A percentile compares a stretch with the other conserved stretches of the same genome.
phyloP scores from a whole-genome alignment of 1,284 basidiomycete species.

The Meira miltonrushii region DNA sequence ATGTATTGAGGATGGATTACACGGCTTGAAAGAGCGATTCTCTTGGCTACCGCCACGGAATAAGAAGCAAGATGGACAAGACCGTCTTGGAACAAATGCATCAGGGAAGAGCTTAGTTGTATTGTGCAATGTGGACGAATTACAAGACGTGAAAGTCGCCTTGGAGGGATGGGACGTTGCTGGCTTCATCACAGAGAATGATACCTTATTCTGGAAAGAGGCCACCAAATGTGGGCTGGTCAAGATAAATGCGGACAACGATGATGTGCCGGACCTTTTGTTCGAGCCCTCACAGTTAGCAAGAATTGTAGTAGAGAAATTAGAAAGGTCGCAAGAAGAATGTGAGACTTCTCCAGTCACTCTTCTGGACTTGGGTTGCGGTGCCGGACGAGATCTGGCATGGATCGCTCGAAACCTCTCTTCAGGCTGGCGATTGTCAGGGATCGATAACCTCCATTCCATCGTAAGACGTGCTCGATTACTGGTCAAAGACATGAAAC shows the following conservation, averaged over 20 bases:
- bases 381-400: slow-evolving; percentile 6
- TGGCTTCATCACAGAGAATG: neutral
- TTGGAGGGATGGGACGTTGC: slow-evolving; percentile 2
- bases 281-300: slow-evolving; percentile 3
- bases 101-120: neutral
- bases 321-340: neutral
- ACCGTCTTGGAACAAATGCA: no score
- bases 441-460: slow-evolving; percentile 1
- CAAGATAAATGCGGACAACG: neutral
- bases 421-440: neutral
- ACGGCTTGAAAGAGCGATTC: neutral
- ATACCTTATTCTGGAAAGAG: slow-evolving; percentile 1
- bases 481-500: slow-evolving; percentile 2
- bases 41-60: slow-evolving; percentile 5
- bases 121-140: neutral
- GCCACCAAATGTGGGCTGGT: neutral
- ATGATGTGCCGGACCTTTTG: neutral
- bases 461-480: slow-evolving; percentile 1
- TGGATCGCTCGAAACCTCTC: neutral
- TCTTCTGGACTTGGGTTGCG: slow-evolving; percentile 5
- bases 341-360: neutral
- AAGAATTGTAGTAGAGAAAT: neutral
- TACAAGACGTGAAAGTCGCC: neutral
- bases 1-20: neutral
- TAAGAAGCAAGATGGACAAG: neutral